Evolutionary conservation across 768 basidiomycete species (phyloP).

Genomic region (Pleurotus ostreatus): DNA sequence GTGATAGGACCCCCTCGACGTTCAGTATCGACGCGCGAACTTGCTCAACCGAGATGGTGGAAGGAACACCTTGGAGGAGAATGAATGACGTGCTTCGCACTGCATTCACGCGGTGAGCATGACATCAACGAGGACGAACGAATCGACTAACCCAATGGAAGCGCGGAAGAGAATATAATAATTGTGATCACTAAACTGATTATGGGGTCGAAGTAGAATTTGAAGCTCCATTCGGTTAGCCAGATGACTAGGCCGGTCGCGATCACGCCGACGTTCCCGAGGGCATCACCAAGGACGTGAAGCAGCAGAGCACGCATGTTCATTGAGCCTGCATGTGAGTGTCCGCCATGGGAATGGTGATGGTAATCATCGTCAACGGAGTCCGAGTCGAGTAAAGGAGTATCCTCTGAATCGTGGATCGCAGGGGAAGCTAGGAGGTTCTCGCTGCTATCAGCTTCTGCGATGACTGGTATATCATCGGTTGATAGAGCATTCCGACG

Average conservation of each 20-base stretch:
- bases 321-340: slow-evolving; percentile 71
- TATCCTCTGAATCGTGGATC: slow-evolving; percentile 32
- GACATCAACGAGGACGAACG: not conserved
- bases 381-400: slow-evolving; percentile 35
- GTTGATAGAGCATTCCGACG: slow-evolving; percentile 5
- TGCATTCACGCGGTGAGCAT: slow-evolving; percentile 19
- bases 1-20: slow-evolving; percentile 79
- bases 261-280: slow-evolving; percentile 98
- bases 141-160: slow-evolving; percentile 73
- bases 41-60: slow-evolving; percentile 84
- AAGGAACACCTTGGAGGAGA: slow-evolving; percentile 89
- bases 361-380: slow-evolving; percentile 20
- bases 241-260: slow-evolving; percentile 93
- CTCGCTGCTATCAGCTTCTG: slow-evolving; percentile 1
- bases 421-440: slow-evolving; percentile 5
- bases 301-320: slow-evolving; percentile 96
- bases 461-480: not conserved
- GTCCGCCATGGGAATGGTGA: slow-evolving; percentile 21
- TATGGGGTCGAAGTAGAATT: slow-evolving; percentile 88
- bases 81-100: slow-evolving; percentile 93
- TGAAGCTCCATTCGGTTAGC: slow-evolving; percentile 80
- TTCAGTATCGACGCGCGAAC: slow-evolving; percentile 77
- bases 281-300: slow-evolving; percentile 94
- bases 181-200: slow-evolving; percentile 92
- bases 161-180: slow-evolving; percentile 94